Percentiles rank a stretch among this genome's conserved stretches.
These are phyloP conservation scores for Kazachstania kunashirensis DNA, from an alignment of 805 yeast species.

Conservation along the genomic window DNA sequence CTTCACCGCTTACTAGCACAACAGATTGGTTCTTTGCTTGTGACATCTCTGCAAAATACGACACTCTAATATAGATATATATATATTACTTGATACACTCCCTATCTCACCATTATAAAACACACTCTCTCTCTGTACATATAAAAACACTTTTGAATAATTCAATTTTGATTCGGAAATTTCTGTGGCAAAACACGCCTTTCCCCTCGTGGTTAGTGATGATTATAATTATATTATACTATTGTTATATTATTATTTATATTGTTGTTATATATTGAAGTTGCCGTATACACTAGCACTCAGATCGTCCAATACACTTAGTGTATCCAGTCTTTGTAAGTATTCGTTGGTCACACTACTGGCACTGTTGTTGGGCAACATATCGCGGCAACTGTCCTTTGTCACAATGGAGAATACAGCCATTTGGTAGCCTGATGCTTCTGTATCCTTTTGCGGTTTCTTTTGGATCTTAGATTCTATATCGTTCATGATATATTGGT, in stretches of 20 bases:
- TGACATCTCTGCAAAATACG: conserved; percentile 8
- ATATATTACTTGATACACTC: too few relatives aligned
- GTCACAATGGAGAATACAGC: conserved; percentile 24
- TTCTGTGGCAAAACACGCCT: too few relatives aligned
- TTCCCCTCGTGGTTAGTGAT: too few relatives aligned
- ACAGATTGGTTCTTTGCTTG: conserved; percentile 23
- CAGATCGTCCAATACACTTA: conserved; percentile 61
- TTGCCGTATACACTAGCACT: conserved; percentile 88
- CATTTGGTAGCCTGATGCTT: conserved; percentile 14
- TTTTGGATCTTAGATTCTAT: conserved; percentile 14
- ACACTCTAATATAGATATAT: too few relatives aligned
- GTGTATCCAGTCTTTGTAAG: conserved; percentile 18
- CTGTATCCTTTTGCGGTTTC: conserved; percentile 9
- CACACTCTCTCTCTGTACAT: too few relatives aligned
- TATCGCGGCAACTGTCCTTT: conserved; percentile 23
- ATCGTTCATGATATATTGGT: conserved; percentile 21
- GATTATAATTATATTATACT: too few relatives aligned
- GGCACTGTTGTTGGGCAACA: conserved; percentile 12
- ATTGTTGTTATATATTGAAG: conserved; percentile 35
- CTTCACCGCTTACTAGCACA: conserved; percentile 66
- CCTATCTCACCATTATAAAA: too few relatives aligned
- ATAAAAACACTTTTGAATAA: too few relatives aligned
- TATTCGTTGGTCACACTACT: conserved; percentile 14
- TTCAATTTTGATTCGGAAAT: too few relatives aligned
- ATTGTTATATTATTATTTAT: too few relatives aligned